These are phyloP conservation scores for Rhizophora apiculata DNA, from an alignment of 345 rosid genomes.

Conservation along the genomic window DNA sequence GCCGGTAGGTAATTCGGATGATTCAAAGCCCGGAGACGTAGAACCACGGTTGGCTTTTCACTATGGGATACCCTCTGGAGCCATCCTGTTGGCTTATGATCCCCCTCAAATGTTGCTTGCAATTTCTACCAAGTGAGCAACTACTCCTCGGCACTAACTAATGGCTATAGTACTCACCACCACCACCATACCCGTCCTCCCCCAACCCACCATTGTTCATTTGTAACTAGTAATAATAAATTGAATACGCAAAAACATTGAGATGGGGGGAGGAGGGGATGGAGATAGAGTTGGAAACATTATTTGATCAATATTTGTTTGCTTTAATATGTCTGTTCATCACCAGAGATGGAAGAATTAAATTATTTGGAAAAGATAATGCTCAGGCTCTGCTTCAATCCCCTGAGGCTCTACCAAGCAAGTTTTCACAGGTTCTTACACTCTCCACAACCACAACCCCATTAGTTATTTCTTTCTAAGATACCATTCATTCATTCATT, in stretches of 20 bases:
- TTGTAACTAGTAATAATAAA: no score
- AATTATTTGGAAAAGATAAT: slow-evolving; percentile 68
- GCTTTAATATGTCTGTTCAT: slow-evolving; percentile 3
- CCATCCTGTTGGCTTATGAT: slow-evolving; percentile 65
- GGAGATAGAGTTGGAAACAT: no score
- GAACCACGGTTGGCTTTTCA: slow-evolving; percentile 76
- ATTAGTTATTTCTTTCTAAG: no score
- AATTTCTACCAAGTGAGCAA: slow-evolving; percentile 57
- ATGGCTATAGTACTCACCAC: no score
- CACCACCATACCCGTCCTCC: no score
- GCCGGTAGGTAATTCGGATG: slow-evolving; percentile 62
- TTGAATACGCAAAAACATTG: no score
- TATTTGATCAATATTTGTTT: not conserved
- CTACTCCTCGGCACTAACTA: no score
- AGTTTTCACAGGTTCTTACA: slow-evolving; percentile 57
- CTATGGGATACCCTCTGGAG: slow-evolving; percentile 78
- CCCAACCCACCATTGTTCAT: no score
- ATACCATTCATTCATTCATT: not conserved
- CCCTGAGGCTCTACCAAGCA: slow-evolving; percentile 58
- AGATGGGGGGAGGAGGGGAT: no score
- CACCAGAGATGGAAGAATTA: slow-evolving; percentile 79
- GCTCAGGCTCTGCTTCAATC: slow-evolving; percentile 66
- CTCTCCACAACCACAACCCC: not conserved
- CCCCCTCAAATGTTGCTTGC: slow-evolving; percentile 68
- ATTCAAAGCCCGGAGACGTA: slow-evolving; percentile 61